A percentile compares a stretch with the other conserved stretches of the same genome.
Evolutionary conservation across 306 rosid genomes (phyloP).

Genomic region (Chamaecrista fasciculata): DNA sequence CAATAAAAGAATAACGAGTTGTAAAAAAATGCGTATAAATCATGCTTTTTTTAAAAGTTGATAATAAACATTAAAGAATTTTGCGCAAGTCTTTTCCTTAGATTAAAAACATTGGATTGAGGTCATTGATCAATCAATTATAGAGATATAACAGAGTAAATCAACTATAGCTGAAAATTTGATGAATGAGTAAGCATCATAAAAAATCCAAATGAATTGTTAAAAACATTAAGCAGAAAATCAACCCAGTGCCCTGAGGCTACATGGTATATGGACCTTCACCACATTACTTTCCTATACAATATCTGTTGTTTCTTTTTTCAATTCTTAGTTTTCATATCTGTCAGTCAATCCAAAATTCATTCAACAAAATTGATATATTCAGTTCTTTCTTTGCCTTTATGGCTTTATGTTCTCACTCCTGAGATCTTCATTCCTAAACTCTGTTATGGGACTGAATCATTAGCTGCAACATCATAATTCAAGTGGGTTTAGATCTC

Average conservation of each 20-base stretch:
- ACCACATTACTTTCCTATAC: neutral
- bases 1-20: too few species aligned
- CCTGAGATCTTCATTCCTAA: neutral
- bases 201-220: neutral
- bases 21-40: neutral
- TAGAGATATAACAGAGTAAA: neutral
- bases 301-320: neutral
- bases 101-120: neutral
- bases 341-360: neutral
- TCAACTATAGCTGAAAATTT: neutral
- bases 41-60: neutral
- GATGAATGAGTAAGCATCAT: neutral
- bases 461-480: neutral
- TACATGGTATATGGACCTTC: neutral
- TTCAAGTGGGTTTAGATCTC: neutral
- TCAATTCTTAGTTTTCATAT: too few species aligned
- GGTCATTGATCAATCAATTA: neutral
- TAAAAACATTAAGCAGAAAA: neutral
- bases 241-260: neutral
- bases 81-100: neutral
- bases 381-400: neutral
- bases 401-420: neutral
- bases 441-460: neutral
- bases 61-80: neutral
- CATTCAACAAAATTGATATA: neutral